Evolutionary conservation across 345 rosid genomes (phyloP).

Genomic region (Sapria himalayana): DNA sequence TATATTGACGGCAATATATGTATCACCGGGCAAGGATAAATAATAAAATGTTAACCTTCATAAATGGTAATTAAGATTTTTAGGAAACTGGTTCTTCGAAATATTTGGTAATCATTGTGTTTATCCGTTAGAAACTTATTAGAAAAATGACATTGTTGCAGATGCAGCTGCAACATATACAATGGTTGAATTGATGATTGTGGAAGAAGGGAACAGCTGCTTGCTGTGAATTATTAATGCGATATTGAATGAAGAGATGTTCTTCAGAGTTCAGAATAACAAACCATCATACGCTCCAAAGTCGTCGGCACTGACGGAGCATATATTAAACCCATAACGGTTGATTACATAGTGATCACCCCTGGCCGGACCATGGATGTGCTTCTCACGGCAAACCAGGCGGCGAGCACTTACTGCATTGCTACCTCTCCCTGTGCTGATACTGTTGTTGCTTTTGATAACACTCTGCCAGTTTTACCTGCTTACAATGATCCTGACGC

Average conservation of each 20-base stretch:
- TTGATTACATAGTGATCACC: slow-evolving; percentile 7
- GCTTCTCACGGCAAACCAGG: slow-evolving; percentile 11
- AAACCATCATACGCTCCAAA: too few species aligned
- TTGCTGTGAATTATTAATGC: slow-evolving; percentile 18
- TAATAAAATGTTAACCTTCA: neutral
- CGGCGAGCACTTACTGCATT: slow-evolving; percentile 16
- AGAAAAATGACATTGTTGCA: too few species aligned
- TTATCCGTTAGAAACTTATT: neutral
- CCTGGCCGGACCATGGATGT: slow-evolving; percentile 23
- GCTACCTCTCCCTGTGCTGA: slow-evolving; percentile 7
- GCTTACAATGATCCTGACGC: slow-evolving; percentile 1
- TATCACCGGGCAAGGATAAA: neutral
- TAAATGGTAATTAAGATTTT: too few species aligned
- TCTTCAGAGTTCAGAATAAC: slow-evolving; percentile 15
- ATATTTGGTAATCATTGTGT: too few species aligned
- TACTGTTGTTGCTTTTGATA: slow-evolving; percentile 1
- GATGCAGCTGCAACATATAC: slow-evolving; percentile 10
- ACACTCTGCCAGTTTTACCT: slow-evolving; percentile 8
- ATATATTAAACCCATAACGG: slow-evolving; percentile 12
- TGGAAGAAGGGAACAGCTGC: slow-evolving; percentile 16
- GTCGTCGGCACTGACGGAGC: slow-evolving; percentile 17
- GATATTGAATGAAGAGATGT: slow-evolving; percentile 10
- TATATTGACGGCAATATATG: neutral
- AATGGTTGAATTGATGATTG: slow-evolving; percentile 5
- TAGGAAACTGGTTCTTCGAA: too few species aligned